Percentiles rank a stretch among this genome's conserved stretches.
These are phyloP conservation scores for Coniferiporia sulphurascens DNA, from an alignment of 1,284 basidiomycete species.

Conservation along the genomic window DNA sequence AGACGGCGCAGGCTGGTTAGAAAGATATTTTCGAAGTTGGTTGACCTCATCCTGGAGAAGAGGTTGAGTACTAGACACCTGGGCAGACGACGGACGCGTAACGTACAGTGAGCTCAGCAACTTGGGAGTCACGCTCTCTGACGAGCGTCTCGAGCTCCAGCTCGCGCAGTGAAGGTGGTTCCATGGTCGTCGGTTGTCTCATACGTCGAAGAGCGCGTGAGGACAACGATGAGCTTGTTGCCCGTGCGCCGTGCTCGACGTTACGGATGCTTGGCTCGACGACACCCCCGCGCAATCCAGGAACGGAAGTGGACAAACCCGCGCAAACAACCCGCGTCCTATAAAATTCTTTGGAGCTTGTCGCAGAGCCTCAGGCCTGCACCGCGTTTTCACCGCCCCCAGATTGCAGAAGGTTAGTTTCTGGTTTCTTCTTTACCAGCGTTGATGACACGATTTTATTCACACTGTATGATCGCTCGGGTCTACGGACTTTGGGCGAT, in stretches of 20 bases:
- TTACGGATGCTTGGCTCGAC: neutral
- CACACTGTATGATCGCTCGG: slow-evolving; percentile 44
- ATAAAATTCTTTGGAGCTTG: neutral
- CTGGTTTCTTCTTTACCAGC: slow-evolving; percentile 23
- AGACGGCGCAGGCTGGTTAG: slow-evolving; percentile 51
- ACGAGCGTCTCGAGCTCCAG: slow-evolving; percentile 72
- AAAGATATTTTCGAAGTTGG: slow-evolving; percentile 57
- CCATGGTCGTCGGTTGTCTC: slow-evolving; percentile 39
- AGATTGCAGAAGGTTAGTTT: neutral
- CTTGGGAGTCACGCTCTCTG: slow-evolving; percentile 63
- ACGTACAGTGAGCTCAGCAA: slow-evolving; percentile 65
- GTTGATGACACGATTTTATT: slow-evolving; percentile 41
- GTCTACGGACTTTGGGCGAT: slow-evolving; percentile 25
- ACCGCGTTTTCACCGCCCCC: no score
- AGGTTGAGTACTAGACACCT: neutral
- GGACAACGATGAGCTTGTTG: neutral
- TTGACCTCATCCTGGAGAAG: slow-evolving; percentile 60
- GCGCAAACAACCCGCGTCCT: slow-evolving; percentile 5
- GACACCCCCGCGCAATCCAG: no score
- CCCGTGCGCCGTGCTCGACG: neutral
- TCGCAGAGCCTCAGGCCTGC: no score
- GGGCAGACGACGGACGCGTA: slow-evolving; percentile 1
- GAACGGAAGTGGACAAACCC: neutral
- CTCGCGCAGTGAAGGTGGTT: slow-evolving; percentile 66
- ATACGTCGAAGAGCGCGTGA: neutral